Evolutionary conservation across 2,329 filamentous ascomycete genomes (phyloP), one percentile per base, ranked within the genome.

Genomic region (Xylariaceae sp.): DNA sequence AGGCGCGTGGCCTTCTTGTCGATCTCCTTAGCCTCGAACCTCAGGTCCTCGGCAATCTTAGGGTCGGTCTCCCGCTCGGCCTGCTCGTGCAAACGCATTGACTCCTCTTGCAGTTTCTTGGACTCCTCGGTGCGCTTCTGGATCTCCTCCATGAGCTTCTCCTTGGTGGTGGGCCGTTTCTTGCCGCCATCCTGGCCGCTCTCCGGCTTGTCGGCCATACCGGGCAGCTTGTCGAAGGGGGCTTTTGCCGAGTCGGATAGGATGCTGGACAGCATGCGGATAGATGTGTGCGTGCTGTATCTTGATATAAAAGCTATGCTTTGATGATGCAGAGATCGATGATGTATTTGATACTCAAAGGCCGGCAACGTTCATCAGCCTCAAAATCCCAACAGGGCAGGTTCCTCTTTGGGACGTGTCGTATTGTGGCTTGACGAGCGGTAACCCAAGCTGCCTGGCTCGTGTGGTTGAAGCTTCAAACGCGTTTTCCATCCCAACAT

Each of bases 131-230:
- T 52, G 34, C 47, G 54, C 34, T 51, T 49, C 18, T 47, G 55
- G 44, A 62, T 60, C 35, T 62, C 59, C 19, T 58, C 48, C 12
- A 61, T 37, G 11, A 61, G 53, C 50, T 59, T 60, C 30, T 62
- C 57, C 19, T 60, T 60, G 11, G 50, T 53, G 31, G 53, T 49
- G 17, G 52, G 51, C 33, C 37, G 41, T 38, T 55, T 51, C 26
- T 50, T 19, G 44, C 38, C 34, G 31, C 39, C 35, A 36, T 40
- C 32, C 19, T 32, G 13, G n/a, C 32, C 35, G 19, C 8, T 17
- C 15, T 41, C 22, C 6, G 22, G 22, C 37, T 31, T 41, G 19
- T 41, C 33, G 17, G 32, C 19, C 35, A 36, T 9, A 19, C 37
- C 7, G 36, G n/a, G 29, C 38, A 30, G n/a, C 29, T 18, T 15